phyloP scores from a whole-genome alignment of 495 filamentous ascomycete genomes.

The Hypomontagnella monticulosa region DNA sequence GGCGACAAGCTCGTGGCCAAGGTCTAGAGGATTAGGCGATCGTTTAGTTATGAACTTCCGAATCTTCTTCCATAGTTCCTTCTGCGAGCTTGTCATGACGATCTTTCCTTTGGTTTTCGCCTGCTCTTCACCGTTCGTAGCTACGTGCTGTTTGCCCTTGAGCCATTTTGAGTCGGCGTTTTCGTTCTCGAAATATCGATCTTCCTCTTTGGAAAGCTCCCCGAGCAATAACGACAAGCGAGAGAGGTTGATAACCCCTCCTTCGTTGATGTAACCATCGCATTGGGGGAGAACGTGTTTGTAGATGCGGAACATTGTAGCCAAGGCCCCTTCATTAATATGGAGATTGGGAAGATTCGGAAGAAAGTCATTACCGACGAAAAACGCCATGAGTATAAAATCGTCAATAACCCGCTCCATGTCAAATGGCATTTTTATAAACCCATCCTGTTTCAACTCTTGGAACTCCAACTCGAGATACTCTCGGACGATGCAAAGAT shows the following conservation, averaged over 20 bases:
- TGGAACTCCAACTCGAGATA: constrained; percentile 98
- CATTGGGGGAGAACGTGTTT: constrained; percentile 87
- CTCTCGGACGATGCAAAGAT: constrained; percentile 96
- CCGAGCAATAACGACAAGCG: constrained; percentile 82
- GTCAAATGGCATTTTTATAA: constrained; percentile 82
- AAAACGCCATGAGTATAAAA: constrained; percentile 99
- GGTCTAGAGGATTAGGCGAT: constrained; percentile 65
- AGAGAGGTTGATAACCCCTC: constrained; percentile 86
- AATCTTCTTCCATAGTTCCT: constrained; percentile 79
- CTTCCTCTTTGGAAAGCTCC: constrained; percentile 82
- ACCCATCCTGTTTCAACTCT: constrained; percentile 81
- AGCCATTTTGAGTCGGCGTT: constrained; percentile 91
- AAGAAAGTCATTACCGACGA: constrained; percentile 99
- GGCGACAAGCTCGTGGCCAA: constrained; percentile 79
- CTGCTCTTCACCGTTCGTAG: constrained; percentile 63
- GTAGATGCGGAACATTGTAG: constrained; percentile 97
- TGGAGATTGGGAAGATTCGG: constrained; percentile 95
- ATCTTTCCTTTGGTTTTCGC: constrained; percentile 71
- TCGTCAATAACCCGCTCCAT: constrained; percentile 98
- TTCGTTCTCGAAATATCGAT: constrained; percentile 90
- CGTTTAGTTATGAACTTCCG: constrained; percentile 81
- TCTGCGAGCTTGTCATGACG: constrained; percentile 82
- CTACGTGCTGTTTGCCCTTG: constrained; percentile 76
- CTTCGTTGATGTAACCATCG: constrained; percentile 96
- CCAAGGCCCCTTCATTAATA: constrained; percentile 97